Percentiles rank a stretch among this genome's conserved stretches.
These are phyloP conservation scores for Sporothrix inflata DNA, from an alignment of 2,329 filamentous ascomycete species.

Conservation along the genomic window DNA sequence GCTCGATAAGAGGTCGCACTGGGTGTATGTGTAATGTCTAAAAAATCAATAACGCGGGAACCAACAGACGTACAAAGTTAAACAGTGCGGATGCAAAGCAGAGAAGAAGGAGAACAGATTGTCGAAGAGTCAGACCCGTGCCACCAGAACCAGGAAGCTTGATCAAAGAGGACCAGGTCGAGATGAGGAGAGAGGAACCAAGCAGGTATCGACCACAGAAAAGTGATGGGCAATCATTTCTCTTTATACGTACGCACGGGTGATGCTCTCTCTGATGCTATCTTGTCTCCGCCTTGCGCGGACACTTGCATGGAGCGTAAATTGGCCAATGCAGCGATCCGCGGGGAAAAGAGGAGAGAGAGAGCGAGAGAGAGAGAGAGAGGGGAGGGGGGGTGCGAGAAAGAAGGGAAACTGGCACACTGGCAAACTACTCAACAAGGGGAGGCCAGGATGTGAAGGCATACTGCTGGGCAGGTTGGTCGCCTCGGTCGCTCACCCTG, in stretches of 20 bases:
- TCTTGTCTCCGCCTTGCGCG: constrained; percentile 3
- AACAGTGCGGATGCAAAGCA: constrained; percentile 1
- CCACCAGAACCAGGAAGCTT: neutral
- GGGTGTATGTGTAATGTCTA: neutral
- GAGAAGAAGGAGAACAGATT: neutral
- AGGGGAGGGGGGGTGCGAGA: neutral
- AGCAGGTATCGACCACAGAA: neutral
- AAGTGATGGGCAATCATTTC: constrained; percentile 9
- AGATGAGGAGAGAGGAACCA: neutral
- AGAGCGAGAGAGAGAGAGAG: neutral
- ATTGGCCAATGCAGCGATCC: constrained; percentile 13
- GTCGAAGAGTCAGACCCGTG: neutral
- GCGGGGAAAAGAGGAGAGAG: constrained; percentile 12
- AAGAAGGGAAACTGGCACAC: neutral
- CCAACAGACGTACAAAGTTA: neutral
- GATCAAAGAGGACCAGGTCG: constrained; percentile 2
- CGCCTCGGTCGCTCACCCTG: no score
- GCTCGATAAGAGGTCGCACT: neutral
- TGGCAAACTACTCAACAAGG: neutral
- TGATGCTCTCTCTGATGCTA: neutral
- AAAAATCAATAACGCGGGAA: neutral
- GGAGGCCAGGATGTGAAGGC: neutral
- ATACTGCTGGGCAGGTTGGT: neutral
- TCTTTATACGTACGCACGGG: constrained; percentile 11
- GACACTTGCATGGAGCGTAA: constrained; percentile 19